A percentile compares a stretch with the other conserved stretches of the same genome.
phyloP scores from a whole-genome alignment of 2,329 filamentous ascomycete genomes.

The Passalora sequoiae region DNA sequence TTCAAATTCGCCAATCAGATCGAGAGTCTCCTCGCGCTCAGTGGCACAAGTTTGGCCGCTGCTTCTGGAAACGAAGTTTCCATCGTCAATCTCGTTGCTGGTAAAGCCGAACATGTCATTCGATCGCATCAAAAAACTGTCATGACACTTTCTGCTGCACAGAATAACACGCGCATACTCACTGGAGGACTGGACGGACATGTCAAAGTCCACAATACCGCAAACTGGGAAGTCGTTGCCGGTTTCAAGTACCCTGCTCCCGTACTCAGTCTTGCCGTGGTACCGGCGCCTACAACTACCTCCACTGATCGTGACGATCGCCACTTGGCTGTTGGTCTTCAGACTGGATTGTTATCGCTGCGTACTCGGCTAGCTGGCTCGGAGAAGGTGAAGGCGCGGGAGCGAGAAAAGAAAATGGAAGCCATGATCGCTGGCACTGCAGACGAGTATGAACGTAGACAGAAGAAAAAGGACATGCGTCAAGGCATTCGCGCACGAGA shows the following conservation, averaged over 20 bases:
- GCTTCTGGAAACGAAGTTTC: constrained; percentile 81
- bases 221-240: constrained; percentile 91
- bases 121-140: constrained; percentile 98
- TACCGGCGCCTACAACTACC: constrained; percentile 52
- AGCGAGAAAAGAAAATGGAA: constrained; percentile 79
- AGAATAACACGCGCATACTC: constrained; percentile 72
- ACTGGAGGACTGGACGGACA: constrained; percentile 90
- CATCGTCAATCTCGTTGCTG: constrained; percentile 87
- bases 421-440: constrained; percentile 72
- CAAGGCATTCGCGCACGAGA: constrained; percentile 57
- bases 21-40: constrained; percentile 80
- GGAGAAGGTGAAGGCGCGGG: constrained; percentile 69
- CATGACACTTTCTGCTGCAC: constrained; percentile 76
- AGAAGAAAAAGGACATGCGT: constrained; percentile 56
- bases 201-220: constrained; percentile 93
- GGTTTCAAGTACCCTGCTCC: constrained; percentile 90
- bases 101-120: constrained; percentile 78
- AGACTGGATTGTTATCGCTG: constrained; percentile 84
- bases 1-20: constrained; percentile 92
- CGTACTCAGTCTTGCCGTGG: constrained; percentile 75
- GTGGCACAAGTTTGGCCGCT: constrained; percentile 79
- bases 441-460: constrained; percentile 68
- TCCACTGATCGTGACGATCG: constrained; percentile 66
- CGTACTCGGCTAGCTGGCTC: constrained; percentile 81
- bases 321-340: constrained; percentile 91